Base-by-base conservation (phyloP, 768 basidiomycete species). In the Suillus subaureus region DNA sequence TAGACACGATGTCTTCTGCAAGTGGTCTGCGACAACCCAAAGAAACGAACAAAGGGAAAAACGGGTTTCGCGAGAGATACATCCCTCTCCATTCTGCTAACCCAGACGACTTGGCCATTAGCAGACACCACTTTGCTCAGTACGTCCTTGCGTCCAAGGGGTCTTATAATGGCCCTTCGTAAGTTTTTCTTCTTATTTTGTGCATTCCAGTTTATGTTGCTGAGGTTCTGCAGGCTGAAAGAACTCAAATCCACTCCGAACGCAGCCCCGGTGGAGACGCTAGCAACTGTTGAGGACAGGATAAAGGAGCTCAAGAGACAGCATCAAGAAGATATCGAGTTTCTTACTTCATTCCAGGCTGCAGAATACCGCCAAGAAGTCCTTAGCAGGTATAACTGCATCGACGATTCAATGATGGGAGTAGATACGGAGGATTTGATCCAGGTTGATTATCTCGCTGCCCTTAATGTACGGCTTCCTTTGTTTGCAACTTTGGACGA, bases 91-190 rank as follows among this genome's bases (percentile, higher is more conserved):
- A 70, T 69, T 60, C 60, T 31, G 49, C 68, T 31, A 45, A 61
- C n/a, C 69, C 73, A 16, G 73, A 74, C 68, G 66, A 74, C 33
- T 37, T 71, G 66, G 66, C 71, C 6, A 66, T 76, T 58, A 72
- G 76, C 63, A 72, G 75, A 28, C 78, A 79, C 54, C 73, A 80
- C 8, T 66, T 72, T 28, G 82, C 81, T 0, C 74, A 79, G 63
- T 84, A 75, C 67, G 72, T 83, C 26, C 69, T 85, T 28, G 78
- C 78, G 11, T 75, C 78, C 61, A 82, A 79, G 61, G 78, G 80
- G 47, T 63, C 74, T 54, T 72, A 73, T 12, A 28, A 13, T 21
- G 74, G 83, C 11, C 81, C 83, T 55, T 74, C 78, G 84, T 84
- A 71, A 65, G 80, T 67, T 8, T 40, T 43, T 31, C n/a, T 64